These are phyloP conservation scores for Clathrus columnatus DNA, from an alignment of 768 basidiomycete species.

Conservation along the genomic window DNA sequence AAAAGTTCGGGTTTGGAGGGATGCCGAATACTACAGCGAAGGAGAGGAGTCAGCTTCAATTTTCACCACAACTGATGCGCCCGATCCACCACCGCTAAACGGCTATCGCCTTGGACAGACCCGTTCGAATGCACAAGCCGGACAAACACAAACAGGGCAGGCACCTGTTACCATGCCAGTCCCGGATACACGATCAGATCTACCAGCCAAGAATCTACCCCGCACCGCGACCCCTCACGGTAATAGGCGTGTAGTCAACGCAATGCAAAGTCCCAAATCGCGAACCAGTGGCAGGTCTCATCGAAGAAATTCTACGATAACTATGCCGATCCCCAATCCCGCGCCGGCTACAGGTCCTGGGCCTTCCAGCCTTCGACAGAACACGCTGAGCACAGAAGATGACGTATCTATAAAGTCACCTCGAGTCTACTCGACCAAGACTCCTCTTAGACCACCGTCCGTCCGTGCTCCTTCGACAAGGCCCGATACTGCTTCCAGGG, in stretches of 20 bases:
- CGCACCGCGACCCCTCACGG: neutral
- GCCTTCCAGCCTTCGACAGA: neutral
- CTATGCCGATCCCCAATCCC: neutral
- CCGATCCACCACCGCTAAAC: neutral
- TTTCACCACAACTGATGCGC: neutral
- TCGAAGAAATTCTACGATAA: neutral
- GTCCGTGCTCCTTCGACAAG: neutral
- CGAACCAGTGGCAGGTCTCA: neutral
- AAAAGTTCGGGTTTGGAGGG: neutral
- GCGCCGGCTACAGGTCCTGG: neutral
- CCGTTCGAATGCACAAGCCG: neutral
- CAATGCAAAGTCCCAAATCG: neutral
- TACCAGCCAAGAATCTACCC: neutral
- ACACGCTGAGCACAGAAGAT: neutral
- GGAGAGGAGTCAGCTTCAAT: neutral
- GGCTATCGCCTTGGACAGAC: neutral
- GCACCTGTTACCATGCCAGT: neutral
- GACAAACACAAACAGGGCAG: neutral
- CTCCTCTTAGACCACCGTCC: neutral
- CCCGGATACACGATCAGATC: neutral
- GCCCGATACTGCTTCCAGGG: neutral
- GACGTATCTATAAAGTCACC: neutral
- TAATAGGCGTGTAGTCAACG: neutral
- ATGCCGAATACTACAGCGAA: neutral
- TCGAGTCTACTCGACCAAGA: neutral